Percentiles rank a stretch among this genome's conserved stretches.
Conservation (phyloP, 805 yeast species). For the Ogataea nitratoaversa region DNA sequence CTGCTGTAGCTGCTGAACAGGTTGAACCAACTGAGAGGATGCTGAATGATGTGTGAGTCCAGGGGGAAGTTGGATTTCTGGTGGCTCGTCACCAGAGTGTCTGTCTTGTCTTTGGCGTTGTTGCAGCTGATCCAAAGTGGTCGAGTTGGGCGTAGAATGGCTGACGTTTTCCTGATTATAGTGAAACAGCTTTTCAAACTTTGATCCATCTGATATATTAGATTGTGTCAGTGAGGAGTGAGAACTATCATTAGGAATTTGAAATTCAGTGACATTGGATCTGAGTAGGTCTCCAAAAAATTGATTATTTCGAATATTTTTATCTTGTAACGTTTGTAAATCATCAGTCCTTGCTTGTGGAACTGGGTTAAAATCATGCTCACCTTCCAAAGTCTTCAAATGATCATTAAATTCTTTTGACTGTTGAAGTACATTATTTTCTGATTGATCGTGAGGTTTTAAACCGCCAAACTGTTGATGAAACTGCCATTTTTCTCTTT, state of each 20-base stretch:
- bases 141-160: not conserved
- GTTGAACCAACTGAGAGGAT: too few relatives aligned
- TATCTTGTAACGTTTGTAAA: slow-evolving; percentile 16
- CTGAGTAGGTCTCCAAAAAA: slow-evolving; percentile 19
- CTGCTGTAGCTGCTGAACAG: too few relatives aligned
- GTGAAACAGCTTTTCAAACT: slow-evolving; percentile 18
- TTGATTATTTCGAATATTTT: slow-evolving; percentile 18
- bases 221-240: not conserved
- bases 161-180: slow-evolving; percentile 1
- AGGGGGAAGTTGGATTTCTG: too few relatives aligned
- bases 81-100: too few relatives aligned
- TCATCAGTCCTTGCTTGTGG: slow-evolving; percentile 10
- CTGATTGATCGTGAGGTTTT: slow-evolving; percentile 2
- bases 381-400: not conserved
- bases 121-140: not conserved
- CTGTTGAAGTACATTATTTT: not conserved
- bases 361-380: not conserved
- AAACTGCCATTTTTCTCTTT: slow-evolving; percentile 24
- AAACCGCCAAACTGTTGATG: slow-evolving; percentile 16
- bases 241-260: not conserved
- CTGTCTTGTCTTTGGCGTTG: not conserved
- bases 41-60: too few relatives aligned
- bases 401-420: slow-evolving; percentile 1
- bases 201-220: slow-evolving; percentile 15
- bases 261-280: not conserved